A percentile compares a stretch with the other conserved stretches of the same genome.
phyloP scores from a whole-genome alignment of 805 yeast genomes.

The Blastobotrys chiropterorum region DNA sequence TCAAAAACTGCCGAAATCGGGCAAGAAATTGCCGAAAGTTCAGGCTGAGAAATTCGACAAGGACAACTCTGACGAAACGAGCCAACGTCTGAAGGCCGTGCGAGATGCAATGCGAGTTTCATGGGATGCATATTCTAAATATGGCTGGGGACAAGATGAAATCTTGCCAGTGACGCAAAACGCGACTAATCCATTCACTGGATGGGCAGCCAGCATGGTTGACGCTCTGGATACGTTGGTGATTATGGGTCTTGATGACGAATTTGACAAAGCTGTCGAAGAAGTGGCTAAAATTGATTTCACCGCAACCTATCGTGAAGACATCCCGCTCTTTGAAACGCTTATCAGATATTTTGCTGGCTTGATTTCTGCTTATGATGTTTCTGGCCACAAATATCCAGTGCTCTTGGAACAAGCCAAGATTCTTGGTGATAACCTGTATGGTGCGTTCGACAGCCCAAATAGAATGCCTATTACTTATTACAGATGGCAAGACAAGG shows the following conservation, averaged over 20 bases:
- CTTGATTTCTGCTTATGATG: constrained; percentile 45
- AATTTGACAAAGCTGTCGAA: constrained; percentile 35
- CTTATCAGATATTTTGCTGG: constrained; percentile 50
- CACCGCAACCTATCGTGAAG: constrained; percentile 32
- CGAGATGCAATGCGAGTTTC: no score
- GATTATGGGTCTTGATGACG: constrained; percentile 39
- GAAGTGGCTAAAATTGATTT: constrained; percentile 37
- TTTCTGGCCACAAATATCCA: constrained; percentile 34
- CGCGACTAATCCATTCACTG: constrained; percentile 36
- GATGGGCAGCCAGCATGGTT: constrained; percentile 48
- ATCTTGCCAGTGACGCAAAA: constrained; percentile 34
- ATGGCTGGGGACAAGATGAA: constrained; percentile 45
- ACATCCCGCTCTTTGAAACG: constrained; percentile 46
- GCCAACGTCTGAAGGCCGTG: no score
- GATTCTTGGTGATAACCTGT: constrained; percentile 41
- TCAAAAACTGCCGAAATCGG: neutral
- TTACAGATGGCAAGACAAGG: constrained; percentile 36
- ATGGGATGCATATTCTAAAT: no score
- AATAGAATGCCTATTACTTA: constrained; percentile 46
- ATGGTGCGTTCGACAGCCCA: constrained; percentile 55
- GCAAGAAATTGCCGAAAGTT: neutral
- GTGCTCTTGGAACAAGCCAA: constrained; percentile 36
- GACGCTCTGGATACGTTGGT: constrained; percentile 49
- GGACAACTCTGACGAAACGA: no score
- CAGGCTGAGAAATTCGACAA: neutral